Conservation (phyloP, 306 rosid genomes). For the Quercus cerris region DNA sequence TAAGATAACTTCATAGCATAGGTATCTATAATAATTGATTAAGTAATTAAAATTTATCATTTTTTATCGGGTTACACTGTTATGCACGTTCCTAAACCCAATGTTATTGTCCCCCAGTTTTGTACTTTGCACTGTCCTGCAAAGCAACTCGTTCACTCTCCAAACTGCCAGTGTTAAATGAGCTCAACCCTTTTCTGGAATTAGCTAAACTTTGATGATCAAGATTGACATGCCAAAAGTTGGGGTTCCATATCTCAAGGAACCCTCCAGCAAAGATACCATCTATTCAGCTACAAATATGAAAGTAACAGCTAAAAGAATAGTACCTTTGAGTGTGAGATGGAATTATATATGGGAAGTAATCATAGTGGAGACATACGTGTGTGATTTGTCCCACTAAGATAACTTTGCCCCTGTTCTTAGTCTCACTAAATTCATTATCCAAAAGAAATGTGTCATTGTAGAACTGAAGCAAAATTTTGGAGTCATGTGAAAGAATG, state of each 20-base stretch:
- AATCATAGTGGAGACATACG: neutral
- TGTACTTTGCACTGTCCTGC: neutral
- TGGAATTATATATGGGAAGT: neutral
- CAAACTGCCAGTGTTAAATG: neutral
- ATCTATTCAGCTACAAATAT: neutral
- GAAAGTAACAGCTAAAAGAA: too few relatives aligned
- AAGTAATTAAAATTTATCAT: too few relatives aligned
- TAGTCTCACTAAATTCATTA: neutral
- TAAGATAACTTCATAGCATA: too few relatives aligned
- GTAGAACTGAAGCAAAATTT: too few relatives aligned
- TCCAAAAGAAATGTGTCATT: neutral
- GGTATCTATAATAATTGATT: too few relatives aligned
- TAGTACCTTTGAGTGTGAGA: neutral
- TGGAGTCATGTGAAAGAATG: too few relatives aligned
- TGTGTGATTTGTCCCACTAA: neutral
- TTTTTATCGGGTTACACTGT: too few relatives aligned
- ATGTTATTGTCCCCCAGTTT: neutral
- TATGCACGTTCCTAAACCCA: neutral
- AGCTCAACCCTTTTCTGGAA: neutral
- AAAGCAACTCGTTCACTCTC: neutral
- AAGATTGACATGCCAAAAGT: too few relatives aligned
- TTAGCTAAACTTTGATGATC: neutral
- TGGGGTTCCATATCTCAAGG: neutral
- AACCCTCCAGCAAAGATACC: neutral
- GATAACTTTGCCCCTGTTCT: neutral